A percentile compares a stretch with the other conserved stretches of the same genome.
phyloP scores from a whole-genome alignment of 371 early-diverging fungal species.

The Conidiobolus incongruus region DNA sequence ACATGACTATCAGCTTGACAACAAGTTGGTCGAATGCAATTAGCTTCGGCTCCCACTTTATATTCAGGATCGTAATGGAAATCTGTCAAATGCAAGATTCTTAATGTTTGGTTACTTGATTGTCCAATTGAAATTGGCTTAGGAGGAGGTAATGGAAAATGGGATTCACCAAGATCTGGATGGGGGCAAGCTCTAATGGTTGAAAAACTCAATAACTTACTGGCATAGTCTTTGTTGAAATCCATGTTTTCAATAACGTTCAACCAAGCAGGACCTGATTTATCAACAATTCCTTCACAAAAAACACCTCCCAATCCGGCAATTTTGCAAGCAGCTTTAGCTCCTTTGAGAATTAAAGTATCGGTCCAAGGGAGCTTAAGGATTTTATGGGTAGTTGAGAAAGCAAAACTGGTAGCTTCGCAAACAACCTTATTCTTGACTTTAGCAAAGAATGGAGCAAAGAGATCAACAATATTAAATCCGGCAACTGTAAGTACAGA shows the following conservation, averaged over 20 bases:
- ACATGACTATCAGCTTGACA: constrained; percentile 7
- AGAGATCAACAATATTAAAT: too few relatives aligned
- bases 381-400: too few relatives aligned
- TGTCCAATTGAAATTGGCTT: background rate
- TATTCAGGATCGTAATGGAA: constrained; percentile 3
- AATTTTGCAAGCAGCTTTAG: too few relatives aligned
- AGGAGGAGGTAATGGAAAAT: background rate
- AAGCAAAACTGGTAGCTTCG: too few relatives aligned
- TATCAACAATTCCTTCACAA: too few relatives aligned
- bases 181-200: background rate
- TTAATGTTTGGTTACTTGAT: background rate
- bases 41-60: constrained; percentile 4
- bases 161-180: background rate
- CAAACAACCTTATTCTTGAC: too few relatives aligned
- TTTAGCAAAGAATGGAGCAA: too few relatives aligned
- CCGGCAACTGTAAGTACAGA: too few relatives aligned
- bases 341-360: too few relatives aligned
- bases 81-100: background rate
- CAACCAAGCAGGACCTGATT: too few relatives aligned
- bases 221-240: background rate
- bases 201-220: background rate
- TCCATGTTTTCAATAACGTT: background rate
- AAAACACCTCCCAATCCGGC: too few relatives aligned
- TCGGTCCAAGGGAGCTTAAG: too few relatives aligned
- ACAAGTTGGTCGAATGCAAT: constrained; percentile 9